These are phyloP conservation scores for Castanospermum australe DNA, from an alignment of 306 rosid genomes.

Conservation along the genomic window DNA sequence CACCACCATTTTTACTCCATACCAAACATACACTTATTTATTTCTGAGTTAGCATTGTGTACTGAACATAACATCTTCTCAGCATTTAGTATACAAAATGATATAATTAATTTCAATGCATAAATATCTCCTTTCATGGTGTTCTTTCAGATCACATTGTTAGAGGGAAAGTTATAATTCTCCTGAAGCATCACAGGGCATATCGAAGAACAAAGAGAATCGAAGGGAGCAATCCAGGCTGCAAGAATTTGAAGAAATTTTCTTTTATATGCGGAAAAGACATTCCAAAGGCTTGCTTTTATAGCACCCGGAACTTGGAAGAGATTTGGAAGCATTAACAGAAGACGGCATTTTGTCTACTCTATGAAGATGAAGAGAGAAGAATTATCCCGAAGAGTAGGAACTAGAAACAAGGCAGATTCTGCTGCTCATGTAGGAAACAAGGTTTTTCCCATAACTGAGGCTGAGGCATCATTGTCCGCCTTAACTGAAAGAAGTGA, in stretches of 20 bases:
- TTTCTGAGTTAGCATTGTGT: too few species aligned
- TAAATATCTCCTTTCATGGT: not conserved
- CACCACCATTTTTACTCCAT: too few species aligned
- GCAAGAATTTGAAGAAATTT: slow-evolving; percentile 43
- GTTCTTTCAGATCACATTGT: slow-evolving; percentile 41
- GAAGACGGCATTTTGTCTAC: slow-evolving; percentile 24
- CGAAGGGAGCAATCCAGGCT: slow-evolving; percentile 27
- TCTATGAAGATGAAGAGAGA: slow-evolving; percentile 60
- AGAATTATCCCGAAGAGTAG: slow-evolving; percentile 40
- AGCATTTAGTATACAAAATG: not conserved
- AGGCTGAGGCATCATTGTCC: slow-evolving; percentile 44
- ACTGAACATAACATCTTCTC: not conserved
- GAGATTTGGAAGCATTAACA: slow-evolving; percentile 25
- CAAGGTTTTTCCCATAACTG: slow-evolving; percentile 59
- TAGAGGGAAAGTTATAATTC: slow-evolving; percentile 33
- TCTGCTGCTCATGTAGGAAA: slow-evolving; percentile 36
- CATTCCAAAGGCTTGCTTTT: slow-evolving; percentile 46
- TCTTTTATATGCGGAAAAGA: slow-evolving; percentile 42
- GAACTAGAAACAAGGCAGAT: slow-evolving; percentile 34
- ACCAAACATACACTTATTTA: too few species aligned
- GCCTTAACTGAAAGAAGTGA: not conserved
- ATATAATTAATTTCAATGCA: not conserved
- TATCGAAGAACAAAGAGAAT: slow-evolving; percentile 18
- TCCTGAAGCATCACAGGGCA: slow-evolving; percentile 16
- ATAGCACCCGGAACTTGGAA: slow-evolving; percentile 37